Percentiles rank a stretch among this genome's conserved stretches.
Conservation (phyloP, 202 grass and related monocot genomes). For the Dendrocalamus latiflorus region DNA sequence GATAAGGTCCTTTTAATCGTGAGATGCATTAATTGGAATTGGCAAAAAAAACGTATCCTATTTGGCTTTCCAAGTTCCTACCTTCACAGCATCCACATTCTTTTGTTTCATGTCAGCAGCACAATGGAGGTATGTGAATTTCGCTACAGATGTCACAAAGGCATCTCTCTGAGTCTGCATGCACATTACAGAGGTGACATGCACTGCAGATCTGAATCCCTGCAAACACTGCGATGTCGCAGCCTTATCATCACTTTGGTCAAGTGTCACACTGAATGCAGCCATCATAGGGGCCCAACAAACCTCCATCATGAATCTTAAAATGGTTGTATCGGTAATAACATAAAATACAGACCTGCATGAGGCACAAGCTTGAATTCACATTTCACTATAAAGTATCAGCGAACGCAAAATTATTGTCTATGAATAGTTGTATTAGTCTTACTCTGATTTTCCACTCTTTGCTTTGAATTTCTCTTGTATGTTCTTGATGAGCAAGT, state of each 20-base stretch:
- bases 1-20: slow-evolving; percentile 2
- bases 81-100: slow-evolving; percentile 99
- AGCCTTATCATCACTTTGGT: slow-evolving; percentile 84
- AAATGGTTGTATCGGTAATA: slow-evolving; percentile 82
- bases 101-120: no score
- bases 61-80: slow-evolving; percentile 21
- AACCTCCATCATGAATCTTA: slow-evolving; percentile 97
- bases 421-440: background rate
- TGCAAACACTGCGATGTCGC: slow-evolving; percentile 83
- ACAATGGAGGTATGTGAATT: slow-evolving; percentile 98
- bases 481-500: slow-evolving; percentile 91
- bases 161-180: slow-evolving; percentile 99
- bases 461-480: slow-evolving; percentile 99
- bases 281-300: slow-evolving; percentile 99
- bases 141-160: slow-evolving; percentile 95
- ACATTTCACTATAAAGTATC: slow-evolving; percentile 25
- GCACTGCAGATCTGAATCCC: slow-evolving; percentile 85
- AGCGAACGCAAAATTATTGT: background rate
- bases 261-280: slow-evolving; percentile 98
- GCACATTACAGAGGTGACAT: slow-evolving; percentile 90
- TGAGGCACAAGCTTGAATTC: slow-evolving; percentile 33
- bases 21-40: background rate
- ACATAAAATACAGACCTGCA: slow-evolving; percentile 86
- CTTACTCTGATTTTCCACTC: slow-evolving; percentile 93
- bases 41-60: background rate